Percentiles rank a stretch among this genome's conserved stretches.
phyloP scores from a whole-genome alignment of 306 rosid genomes.

The Sesbania bispinosa region DNA sequence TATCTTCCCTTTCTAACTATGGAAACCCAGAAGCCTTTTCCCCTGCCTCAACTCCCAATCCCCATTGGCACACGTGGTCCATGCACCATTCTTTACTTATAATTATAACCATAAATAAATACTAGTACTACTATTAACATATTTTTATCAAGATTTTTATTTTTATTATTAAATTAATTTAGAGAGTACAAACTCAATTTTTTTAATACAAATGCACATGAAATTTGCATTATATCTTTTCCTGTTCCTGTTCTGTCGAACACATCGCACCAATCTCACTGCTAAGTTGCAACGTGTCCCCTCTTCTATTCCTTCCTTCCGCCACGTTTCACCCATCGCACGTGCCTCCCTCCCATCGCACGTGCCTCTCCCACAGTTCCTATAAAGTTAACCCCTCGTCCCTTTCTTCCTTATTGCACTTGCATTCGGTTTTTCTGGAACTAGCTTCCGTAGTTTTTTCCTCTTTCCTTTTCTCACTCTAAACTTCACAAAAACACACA shows the following conservation, averaged over 20 bases:
- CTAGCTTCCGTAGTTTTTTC: not conserved
- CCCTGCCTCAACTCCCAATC: not conserved
- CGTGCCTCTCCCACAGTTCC: conserved; percentile 1
- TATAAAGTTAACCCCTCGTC: conserved; percentile 21
- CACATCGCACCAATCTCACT: too few species aligned
- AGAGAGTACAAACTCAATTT: too few species aligned
- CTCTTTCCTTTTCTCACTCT: not conserved
- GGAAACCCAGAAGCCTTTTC: not conserved
- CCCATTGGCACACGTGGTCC: conserved; percentile 35
- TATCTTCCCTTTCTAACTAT: not conserved
- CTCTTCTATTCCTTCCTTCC: not conserved
- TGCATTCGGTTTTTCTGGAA: not conserved
- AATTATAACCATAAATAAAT: too few species aligned
- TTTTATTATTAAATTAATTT: too few species aligned
- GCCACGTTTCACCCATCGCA: conserved; percentile 13
- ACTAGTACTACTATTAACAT: too few species aligned
- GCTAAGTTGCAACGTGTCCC: not conserved
- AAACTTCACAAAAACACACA: not conserved
- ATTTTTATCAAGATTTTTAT: too few species aligned
- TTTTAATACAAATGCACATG: too few species aligned
- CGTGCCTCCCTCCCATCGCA: conserved; percentile 26
- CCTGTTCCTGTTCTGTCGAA: too few species aligned
- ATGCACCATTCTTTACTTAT: not conserved
- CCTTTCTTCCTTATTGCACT: not conserved
- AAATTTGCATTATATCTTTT: too few species aligned